A percentile compares a stretch with the other conserved stretches of the same genome.
phyloP scores from a whole-genome alignment of 2,329 filamentous ascomycete genomes.

The Trichoderma sp. region DNA sequence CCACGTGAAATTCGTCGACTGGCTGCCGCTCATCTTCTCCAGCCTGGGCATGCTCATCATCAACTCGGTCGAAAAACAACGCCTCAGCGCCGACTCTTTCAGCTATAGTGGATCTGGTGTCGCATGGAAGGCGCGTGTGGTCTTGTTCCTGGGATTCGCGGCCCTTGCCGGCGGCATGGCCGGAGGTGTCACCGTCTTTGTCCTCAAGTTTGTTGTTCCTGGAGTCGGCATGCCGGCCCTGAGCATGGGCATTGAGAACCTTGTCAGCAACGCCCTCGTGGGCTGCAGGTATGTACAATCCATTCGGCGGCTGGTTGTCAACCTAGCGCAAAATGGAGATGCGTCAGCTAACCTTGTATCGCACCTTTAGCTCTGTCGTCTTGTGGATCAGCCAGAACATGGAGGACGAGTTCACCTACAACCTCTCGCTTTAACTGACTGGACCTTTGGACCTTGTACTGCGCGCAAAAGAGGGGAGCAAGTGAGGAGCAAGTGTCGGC shows the following conservation, averaged over 20 bases:
- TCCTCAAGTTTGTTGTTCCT: conserved; percentile 61
- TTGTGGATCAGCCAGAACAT: conserved; percentile 70
- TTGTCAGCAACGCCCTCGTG: conserved; percentile 63
- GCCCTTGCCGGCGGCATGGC: conserved; percentile 65
- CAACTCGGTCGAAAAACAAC: conserved; percentile 66
- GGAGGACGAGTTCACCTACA: conserved; percentile 70
- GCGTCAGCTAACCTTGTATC: neutral
- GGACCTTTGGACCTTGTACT: neutral
- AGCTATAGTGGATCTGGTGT: conserved; percentile 61
- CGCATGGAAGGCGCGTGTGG: conserved; percentile 66
- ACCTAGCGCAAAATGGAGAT: neutral
- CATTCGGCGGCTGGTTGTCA: neutral
- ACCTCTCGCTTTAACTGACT: conserved; percentile 53
- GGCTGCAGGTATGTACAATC: conserved; percentile 51
- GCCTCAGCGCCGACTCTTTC: conserved; percentile 61
- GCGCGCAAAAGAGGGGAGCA: neutral
- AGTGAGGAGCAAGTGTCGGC: conserved; percentile 10
- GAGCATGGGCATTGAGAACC: conserved; percentile 63
- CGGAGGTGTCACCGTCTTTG: conserved; percentile 65
- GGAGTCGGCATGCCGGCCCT: conserved; percentile 58
- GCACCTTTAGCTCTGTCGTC: conserved; percentile 51
- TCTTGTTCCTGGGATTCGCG: conserved; percentile 65
- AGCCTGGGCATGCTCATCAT: conserved; percentile 68
- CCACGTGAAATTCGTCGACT: conserved; percentile 67
- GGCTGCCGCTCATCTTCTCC: conserved; percentile 66